Base-by-base conservation (phyloP, 768 basidiomycete species). In the Calocybe gangraenosa region DNA sequence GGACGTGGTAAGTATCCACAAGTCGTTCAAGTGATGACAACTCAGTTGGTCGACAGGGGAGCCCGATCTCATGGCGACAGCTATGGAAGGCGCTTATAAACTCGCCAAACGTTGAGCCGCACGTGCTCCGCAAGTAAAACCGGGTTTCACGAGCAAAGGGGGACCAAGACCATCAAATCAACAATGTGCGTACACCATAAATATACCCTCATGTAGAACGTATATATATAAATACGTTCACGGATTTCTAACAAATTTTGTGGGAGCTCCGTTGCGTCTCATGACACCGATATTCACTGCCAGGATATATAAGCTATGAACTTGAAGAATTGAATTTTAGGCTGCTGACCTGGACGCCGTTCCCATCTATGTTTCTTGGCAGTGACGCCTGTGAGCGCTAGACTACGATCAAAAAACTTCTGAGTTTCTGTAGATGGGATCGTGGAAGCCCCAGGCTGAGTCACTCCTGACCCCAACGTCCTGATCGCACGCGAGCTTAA, bases 21-120 rank as follows among this genome's bases (percentile, higher is more conserved):
- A 21, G 7, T 30, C 18, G n/a, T 25, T 15, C 22, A 8, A 19
- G 19, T 40, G 13, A 37, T 46, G 14, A 21, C 32, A 10, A 28
- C 45, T 42, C 18, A 34, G 22, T 37, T 30, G 8, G 13, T 54
- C 46, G 42, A 47, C 42, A 88, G 83, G 87, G 87, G 0, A 85
- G 79, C 58, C 87, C 87, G 18, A 76, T 88, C 40, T 84, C 81
- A 34, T 90, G 87, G 88, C 69, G 87, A 32, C 74, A 77, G 58
- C 67, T 90, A 30, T 91, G 87, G 84, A 87, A 81, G 57, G 69
- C 66, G 6, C 53, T 86, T 35, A 75, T 87, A 34, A 55, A 62
- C 51, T 77, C 78, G 8, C 62, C 67, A 0, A 56, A 57, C 1
- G 69, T 91, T 8, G 74, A 72, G 41, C 82, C 79, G 13, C 75